Evolutionary conservation across 805 yeast species (phyloP), one percentile per base, ranked within the genome.

Genomic region (Metahyphopichia silvanorum): DNA sequence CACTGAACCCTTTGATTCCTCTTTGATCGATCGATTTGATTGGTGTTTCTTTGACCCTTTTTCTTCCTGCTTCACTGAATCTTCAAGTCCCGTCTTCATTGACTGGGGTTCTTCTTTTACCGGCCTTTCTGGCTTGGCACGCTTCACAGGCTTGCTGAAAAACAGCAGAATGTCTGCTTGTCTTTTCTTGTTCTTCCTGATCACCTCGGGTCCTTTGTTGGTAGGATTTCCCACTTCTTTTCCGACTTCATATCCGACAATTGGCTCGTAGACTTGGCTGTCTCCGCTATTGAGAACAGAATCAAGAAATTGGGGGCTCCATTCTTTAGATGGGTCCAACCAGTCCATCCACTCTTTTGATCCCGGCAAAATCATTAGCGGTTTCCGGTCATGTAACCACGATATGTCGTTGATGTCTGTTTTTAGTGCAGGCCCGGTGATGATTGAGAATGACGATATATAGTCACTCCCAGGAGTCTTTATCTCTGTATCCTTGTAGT

Each of bases 341-440:
- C 96, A 89, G 3, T 51, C 46, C 4, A 69, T 51, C 74, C 89
- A 78, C 25, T 69, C 74, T n/a, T 61, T 43, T 0, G 78, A 57
- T 0, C 74, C 78, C 0, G 86, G 85, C 18, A 63, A 69, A 5
- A 87, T 35, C 10, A 86, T 69, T 2, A 83, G 64, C 0, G 97
- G 97, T 77, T 86, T 86, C 16, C 97, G 65, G 1, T 62, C 56
- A 52, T 89, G 96, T 3, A 89, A 55, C 84, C 87, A 81, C 26
- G 63, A 55, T 40, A 88, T 41, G 28, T 73, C 73, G 23, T 68
- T 55, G 0, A 80, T 73, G 24, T 61, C 71, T 10, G 44, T 37
- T 29, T 44, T 42, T 1, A 28, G 18, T 0, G 95, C 91, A 1
- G 76, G 74, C 0, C 84, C 82, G 0, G 97, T 89, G 1, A 86